Evolutionary conservation across 192 early-diverging fungal genomes (phyloP), one percentile per base, ranked within the genome.

Genomic region (Cladochytrium replicatum): DNA sequence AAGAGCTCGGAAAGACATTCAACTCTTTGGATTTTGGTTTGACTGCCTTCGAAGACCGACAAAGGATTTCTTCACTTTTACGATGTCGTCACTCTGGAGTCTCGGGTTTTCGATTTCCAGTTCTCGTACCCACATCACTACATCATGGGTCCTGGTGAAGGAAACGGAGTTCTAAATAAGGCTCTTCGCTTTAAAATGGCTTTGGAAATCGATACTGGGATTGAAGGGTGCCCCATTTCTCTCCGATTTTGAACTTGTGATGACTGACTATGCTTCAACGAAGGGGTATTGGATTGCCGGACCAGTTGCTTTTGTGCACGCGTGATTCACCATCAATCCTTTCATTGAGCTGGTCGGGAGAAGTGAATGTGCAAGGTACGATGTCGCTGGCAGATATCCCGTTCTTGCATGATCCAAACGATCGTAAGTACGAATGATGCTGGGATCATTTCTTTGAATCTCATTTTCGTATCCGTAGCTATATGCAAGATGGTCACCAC

Each of bases 41-140:
- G 23, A 4, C 32, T 34, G 5, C 9, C 39, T 8, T 43, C 24
- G 2, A 17, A 64, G 68, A 86, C 83, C 13, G 68, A 65, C 41
- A 77, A 78, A 57, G 80, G 82, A 45, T 83, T 76, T 43, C 52
- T 89, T 6, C 74, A 86, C 51, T 71, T 84, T 32, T 89, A 89
- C 62, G 66, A 68, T 19, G 60, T 89, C 21, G 27, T 34, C 4
- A 19, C 32, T 7, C 19, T 41, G 9, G 6, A 69, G n/a, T 57
- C 64, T 45, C 69, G 64, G 7, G 63, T 70, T 3, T 67, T 83
- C 27, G 72, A 71, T 23, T 81, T 77, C 43, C 59, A 74, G 13
- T 85, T 85, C 48, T 24, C 66, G 5, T 58, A 60, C 23, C 43
- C 68, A 39, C 84, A 83, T 66, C 74, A 79, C 41, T 79, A 73